phyloP scores from a whole-genome alignment of 495 filamentous ascomycete species.

The Xylaria scruposa region DNA sequence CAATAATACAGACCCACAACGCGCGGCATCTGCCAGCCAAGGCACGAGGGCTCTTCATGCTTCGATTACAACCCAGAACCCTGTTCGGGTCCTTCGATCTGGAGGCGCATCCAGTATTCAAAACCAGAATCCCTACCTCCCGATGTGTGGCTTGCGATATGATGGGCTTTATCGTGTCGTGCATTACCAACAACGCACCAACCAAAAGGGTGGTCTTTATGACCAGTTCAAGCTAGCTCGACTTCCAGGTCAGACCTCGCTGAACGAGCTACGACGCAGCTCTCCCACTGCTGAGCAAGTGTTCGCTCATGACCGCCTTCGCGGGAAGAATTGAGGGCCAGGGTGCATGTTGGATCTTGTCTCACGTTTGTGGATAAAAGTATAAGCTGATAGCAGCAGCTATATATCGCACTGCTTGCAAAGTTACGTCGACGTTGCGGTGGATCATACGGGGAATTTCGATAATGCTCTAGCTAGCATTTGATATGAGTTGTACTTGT shows the following conservation, averaged over 20 bases:
- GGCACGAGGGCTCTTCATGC: slow-evolving; percentile 47
- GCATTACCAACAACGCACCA: slow-evolving; percentile 2
- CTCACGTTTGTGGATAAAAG: not conserved
- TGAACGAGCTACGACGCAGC: slow-evolving; percentile 28
- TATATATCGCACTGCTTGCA: not conserved
- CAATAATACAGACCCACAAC: slow-evolving; percentile 34
- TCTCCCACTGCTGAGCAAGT: slow-evolving; percentile 37
- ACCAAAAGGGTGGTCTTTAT: slow-evolving; percentile 41
- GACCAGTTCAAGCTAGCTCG: slow-evolving; percentile 54
- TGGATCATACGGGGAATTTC: not conserved
- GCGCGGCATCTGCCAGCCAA: slow-evolving; percentile 30
- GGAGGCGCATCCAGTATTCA: slow-evolving; percentile 19
- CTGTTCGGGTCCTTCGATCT: slow-evolving; percentile 57
- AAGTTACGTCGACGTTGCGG: not conserved
- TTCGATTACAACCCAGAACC: slow-evolving; percentile 33
- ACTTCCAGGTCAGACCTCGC: slow-evolving; percentile 38
- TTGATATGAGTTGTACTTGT: not conserved
- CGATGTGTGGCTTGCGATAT: slow-evolving; percentile 55
- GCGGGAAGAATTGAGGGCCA: not conserved
- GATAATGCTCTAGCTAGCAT: not conserved
- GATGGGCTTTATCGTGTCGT: slow-evolving; percentile 60
- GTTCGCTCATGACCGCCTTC: slow-evolving; percentile 13
- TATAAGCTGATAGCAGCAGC: not conserved
- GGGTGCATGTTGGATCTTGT: not conserved
- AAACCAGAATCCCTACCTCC: slow-evolving; percentile 36